phyloP scores from a whole-genome alignment of 176 grass and related monocot species.

The Oryza longistaminata region DNA sequence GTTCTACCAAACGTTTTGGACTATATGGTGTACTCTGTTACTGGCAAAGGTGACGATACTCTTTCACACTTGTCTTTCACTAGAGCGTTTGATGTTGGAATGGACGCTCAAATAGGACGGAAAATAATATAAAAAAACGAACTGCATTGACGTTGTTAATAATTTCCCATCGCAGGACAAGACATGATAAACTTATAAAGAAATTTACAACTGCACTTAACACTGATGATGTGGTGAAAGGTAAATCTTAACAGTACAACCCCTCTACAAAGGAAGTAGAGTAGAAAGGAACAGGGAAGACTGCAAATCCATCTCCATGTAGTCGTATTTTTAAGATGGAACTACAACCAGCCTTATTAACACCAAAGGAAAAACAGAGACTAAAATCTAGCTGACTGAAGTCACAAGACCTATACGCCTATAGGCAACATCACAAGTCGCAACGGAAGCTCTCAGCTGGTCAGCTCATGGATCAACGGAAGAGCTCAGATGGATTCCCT shows the following conservation, averaged over 20 bases:
- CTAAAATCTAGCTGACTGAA: background rate
- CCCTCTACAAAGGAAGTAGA: background rate
- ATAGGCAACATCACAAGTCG: background rate
- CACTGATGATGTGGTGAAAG: background rate
- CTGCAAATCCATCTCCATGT: background rate
- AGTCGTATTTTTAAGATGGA: background rate
- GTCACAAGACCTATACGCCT: background rate
- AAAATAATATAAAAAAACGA: background rate
- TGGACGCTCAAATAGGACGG: background rate
- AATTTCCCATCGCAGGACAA: background rate
- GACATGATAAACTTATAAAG: background rate
- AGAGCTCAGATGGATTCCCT: slow-evolving; percentile 58
- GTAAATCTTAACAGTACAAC: background rate
- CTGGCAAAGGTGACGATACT: background rate
- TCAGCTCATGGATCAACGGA: slow-evolving; percentile 5
- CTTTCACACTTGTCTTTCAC: background rate
- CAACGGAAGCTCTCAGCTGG: background rate
- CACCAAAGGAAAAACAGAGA: background rate
- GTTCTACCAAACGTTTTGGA: background rate
- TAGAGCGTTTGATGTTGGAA: background rate
- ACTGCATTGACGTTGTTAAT: background rate
- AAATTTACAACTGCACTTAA: background rate
- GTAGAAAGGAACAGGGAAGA: background rate
- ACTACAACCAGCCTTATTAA: slow-evolving; percentile 33
- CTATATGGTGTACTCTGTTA: no score